These are phyloP conservation scores for Cornus kousa DNA, from an alignment of 148 eudicot species.

Conservation along the genomic window DNA sequence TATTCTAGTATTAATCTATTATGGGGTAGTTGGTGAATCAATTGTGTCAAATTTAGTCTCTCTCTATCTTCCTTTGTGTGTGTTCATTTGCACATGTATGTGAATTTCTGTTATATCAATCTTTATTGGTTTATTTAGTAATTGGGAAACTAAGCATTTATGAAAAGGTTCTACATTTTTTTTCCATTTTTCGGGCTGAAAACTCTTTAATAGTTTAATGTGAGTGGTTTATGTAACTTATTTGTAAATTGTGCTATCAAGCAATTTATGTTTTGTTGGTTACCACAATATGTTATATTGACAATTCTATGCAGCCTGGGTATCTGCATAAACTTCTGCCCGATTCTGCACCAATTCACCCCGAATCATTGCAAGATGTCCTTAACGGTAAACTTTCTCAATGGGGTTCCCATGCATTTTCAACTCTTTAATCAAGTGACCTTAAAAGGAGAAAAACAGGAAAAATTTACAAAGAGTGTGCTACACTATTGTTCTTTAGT, in stretches of 20 bases:
- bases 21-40: too few species aligned
- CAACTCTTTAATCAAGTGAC: not conserved
- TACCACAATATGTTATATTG: not conserved
- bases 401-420: not conserved
- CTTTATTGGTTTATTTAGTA: not conserved
- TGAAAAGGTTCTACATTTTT: not conserved
- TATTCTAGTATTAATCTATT: too few species aligned
- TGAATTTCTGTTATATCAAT: not conserved
- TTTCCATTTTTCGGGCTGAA: not conserved
- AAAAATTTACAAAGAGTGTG: not conserved
- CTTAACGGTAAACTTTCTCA: conserved; percentile 59
- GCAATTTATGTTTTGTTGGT: not conserved
- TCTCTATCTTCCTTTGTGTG: too few species aligned
- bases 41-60: too few species aligned
- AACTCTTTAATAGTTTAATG: not conserved
- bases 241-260: conserved; percentile 1
- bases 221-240: not conserved
- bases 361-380: conserved; percentile 71
- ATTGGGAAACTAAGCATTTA: not conserved
- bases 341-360: conserved; percentile 67
- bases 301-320: conserved; percentile 65
- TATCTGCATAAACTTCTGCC: conserved; percentile 80
- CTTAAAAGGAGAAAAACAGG: not conserved
- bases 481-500: not conserved
- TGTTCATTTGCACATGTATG: too few species aligned